A percentile compares a stretch with the other conserved stretches of the same genome.
phyloP scores from a whole-genome alignment of 202 grass and related monocot species.

The Schoenoplectus tabernaemontani region DNA sequence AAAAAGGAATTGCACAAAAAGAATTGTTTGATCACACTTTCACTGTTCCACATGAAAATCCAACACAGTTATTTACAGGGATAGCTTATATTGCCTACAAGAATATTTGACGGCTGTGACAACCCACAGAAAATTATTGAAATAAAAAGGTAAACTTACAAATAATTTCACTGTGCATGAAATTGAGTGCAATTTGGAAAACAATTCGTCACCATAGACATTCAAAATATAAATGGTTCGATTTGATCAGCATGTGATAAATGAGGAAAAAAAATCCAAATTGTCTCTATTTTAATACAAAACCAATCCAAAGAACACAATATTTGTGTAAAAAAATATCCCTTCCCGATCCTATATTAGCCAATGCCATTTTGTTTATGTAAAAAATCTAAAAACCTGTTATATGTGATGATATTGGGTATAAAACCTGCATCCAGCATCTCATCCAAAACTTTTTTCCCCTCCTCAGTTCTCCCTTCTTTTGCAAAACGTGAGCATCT shows the following conservation, averaged over 20 bases:
- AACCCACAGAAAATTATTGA: background rate
- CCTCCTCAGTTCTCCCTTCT: constrained; percentile 53
- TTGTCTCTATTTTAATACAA: background rate
- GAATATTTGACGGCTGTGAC: background rate
- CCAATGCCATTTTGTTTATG: constrained; percentile 6
- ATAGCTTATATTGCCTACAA: background rate
- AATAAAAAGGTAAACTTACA: background rate
- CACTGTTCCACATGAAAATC: background rate
- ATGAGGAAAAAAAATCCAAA: background rate
- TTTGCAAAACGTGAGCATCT: constrained; percentile 54
- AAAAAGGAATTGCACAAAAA: background rate
- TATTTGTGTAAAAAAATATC: background rate
- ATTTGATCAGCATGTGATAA: background rate
- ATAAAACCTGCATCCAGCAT: constrained; percentile 76
- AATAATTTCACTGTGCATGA: background rate
- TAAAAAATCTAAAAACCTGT: constrained; percentile 50
- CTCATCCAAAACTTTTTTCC: constrained; percentile 57
- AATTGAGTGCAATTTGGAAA: background rate
- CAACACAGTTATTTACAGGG: background rate
- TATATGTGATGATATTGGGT: constrained; percentile 72
- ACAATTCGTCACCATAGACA: background rate
- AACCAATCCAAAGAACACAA: background rate
- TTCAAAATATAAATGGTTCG: background rate
- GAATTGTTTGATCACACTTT: background rate
- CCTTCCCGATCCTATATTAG: background rate